A percentile compares a stretch with the other conserved stretches of the same genome.
These are phyloP conservation scores for Naganishia antarctica DNA, from an alignment of 768 basidiomycete species.

Conservation along the genomic window DNA sequence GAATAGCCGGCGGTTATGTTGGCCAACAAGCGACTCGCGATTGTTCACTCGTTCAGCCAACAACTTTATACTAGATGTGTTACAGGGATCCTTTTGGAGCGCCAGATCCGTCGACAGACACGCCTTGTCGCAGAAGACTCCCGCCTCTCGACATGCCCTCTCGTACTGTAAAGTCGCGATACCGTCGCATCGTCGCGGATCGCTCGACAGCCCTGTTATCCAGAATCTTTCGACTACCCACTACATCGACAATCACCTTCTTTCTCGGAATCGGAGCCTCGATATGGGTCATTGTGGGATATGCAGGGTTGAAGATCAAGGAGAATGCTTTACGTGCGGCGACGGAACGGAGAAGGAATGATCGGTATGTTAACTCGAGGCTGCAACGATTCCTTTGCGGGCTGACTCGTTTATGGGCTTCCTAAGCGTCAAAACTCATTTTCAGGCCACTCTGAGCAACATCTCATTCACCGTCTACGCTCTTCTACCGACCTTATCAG, in stretches of 20 bases:
- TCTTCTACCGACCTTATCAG: conserved; percentile 43
- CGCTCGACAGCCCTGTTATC: conserved; percentile 1
- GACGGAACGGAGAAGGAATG: conserved; percentile 16
- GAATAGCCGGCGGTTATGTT: conserved; percentile 14
- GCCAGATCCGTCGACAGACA: too few relatives aligned
- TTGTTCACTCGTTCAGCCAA: too few relatives aligned
- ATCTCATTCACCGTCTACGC: conserved; percentile 49
- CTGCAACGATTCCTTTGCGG: neutral
- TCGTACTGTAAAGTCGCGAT: neutral
- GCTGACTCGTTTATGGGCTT: too few relatives aligned
- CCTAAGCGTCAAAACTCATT: conserved; percentile 32
- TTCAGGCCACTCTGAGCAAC: conserved; percentile 43
- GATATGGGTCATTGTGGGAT: conserved; percentile 25
- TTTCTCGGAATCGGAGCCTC: conserved; percentile 18
- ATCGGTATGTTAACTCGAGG: conserved; percentile 4
- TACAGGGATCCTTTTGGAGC: too few relatives aligned
- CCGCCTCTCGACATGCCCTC: conserved; percentile 1
- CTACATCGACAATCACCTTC: conserved; percentile 18
- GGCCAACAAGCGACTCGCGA: too few relatives aligned
- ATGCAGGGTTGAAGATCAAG: conserved; percentile 19
- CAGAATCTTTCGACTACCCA: conserved; percentile 1
- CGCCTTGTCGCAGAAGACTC: too few relatives aligned
- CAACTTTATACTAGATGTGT: too few relatives aligned
- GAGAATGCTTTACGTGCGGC: conserved; percentile 18
- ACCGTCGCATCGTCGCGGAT: conserved; percentile 6